Evolutionary conservation across 805 yeast species (phyloP).

Genomic region (Tetrapisispora phaffii): DNA sequence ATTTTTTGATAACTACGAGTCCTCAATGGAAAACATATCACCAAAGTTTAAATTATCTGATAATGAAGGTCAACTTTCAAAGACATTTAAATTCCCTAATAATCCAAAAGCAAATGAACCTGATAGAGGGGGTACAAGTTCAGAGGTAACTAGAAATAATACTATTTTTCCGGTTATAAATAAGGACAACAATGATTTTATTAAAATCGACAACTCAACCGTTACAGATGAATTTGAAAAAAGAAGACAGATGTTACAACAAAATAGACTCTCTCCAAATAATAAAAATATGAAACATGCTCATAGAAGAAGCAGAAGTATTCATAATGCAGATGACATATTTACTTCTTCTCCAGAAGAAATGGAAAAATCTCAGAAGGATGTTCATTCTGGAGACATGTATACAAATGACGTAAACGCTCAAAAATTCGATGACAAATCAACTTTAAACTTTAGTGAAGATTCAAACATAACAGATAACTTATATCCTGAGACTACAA

Average conservation of each 20-base stretch:
- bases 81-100: conserved; percentile 16
- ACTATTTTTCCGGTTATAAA: not conserved
- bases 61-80: conserved; percentile 1
- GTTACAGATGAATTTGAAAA: conserved; percentile 11
- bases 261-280: conserved; percentile 7
- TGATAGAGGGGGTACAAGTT: too few species aligned
- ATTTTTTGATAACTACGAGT: conserved; percentile 18
- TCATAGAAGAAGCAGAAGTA: conserved; percentile 27
- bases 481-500: too few species aligned
- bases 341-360: not conserved
- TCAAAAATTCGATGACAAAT: too few species aligned
- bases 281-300: conserved; percentile 9
- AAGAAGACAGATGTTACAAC: conserved; percentile 15
- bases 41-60: not conserved
- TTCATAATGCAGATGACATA: conserved; percentile 16
- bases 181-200: conserved; percentile 9
- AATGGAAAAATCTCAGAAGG: not conserved
- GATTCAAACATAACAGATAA: too few species aligned
- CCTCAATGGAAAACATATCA: not conserved
- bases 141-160: not conserved
- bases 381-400: too few species aligned
- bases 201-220: conserved; percentile 10
- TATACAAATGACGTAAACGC: too few species aligned
- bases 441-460: too few species aligned
- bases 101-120: not conserved